Conservation (phyloP, 139 green algal genomes). For the Tetradesmus obliquus region DNA sequence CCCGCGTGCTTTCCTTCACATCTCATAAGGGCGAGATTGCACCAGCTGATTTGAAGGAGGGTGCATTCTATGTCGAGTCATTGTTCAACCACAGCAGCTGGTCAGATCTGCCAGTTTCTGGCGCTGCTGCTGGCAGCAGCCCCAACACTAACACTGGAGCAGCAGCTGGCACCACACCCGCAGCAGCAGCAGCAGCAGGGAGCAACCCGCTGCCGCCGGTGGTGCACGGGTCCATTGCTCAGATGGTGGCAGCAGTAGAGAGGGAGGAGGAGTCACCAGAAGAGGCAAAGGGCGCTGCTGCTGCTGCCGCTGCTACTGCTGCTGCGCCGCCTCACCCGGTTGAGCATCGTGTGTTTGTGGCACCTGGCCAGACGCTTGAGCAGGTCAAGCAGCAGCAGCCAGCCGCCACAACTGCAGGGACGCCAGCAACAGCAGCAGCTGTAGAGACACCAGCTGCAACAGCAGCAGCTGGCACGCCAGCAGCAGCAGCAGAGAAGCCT, state of each 20-base stretch:
- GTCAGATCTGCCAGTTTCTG: background rate
- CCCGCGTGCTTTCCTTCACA: conserved; percentile 46
- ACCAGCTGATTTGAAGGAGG: background rate
- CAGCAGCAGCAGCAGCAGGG: background rate
- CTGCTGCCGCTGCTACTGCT: background rate
- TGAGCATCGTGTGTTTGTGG: background rate
- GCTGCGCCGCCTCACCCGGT: background rate
- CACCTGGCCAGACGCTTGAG: background rate
- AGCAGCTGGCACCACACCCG: background rate
- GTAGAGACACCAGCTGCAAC: too few relatives aligned
- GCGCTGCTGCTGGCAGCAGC: background rate
- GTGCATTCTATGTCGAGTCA: conserved; percentile 14
- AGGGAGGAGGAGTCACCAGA: background rate
- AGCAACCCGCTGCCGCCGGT: background rate
- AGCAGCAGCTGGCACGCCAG: background rate
- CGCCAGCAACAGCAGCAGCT: background rate
- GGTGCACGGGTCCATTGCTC: background rate
- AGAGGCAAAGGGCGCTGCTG: background rate
- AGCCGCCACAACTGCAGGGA: background rate
- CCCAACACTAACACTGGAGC: too few relatives aligned
- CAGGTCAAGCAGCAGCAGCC: background rate
- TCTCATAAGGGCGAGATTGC: background rate
- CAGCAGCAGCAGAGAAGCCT: background rate
- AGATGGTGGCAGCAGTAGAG: background rate
- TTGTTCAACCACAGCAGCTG: conserved; percentile 36